Percentiles rank a stretch among this genome's conserved stretches.
Evolutionary conservation across 441 rosid genomes (phyloP).

Genomic region (Adansonia rubrostipa): DNA sequence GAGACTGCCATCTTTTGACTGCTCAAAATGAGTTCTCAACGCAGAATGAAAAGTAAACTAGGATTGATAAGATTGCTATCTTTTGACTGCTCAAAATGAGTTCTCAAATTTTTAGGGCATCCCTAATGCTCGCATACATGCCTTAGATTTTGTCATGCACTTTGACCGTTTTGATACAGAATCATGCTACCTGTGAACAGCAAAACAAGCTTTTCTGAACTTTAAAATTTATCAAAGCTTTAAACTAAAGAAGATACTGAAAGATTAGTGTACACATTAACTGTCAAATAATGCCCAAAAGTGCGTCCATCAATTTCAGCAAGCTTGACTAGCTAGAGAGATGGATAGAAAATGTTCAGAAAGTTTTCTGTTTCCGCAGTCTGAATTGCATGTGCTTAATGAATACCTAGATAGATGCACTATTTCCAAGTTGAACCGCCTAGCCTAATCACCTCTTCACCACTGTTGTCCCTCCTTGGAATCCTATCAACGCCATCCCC

Average conservation of each 20-base stretch:
- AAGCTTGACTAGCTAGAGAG: neutral
- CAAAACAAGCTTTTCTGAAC: neutral
- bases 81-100: too few species aligned
- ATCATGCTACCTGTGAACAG: too few species aligned
- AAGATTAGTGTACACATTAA: neutral
- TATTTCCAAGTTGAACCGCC: conserved; percentile 90
- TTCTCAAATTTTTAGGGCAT: too few species aligned
- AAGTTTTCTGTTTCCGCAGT: neutral
- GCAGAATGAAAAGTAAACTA: too few species aligned
- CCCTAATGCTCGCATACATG: too few species aligned
- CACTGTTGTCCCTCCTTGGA: conserved; percentile 57
- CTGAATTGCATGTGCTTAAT: neutral
- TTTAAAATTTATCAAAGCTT: neutral
- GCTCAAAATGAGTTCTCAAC: too few species aligned
- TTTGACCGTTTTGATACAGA: too few species aligned
- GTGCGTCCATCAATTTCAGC: neutral
- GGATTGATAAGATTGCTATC: too few species aligned
- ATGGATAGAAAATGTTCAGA: neutral
- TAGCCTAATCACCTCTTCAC: conserved; percentile 92
- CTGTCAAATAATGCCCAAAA: too few species aligned
- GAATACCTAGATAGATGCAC: neutral
- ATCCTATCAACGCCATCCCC: conserved; percentile 55
- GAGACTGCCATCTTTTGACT: too few species aligned
- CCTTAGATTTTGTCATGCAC: too few species aligned
- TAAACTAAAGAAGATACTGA: neutral